Conservation (phyloP, 768 basidiomycete genomes). For the Mycena pura region DNA sequence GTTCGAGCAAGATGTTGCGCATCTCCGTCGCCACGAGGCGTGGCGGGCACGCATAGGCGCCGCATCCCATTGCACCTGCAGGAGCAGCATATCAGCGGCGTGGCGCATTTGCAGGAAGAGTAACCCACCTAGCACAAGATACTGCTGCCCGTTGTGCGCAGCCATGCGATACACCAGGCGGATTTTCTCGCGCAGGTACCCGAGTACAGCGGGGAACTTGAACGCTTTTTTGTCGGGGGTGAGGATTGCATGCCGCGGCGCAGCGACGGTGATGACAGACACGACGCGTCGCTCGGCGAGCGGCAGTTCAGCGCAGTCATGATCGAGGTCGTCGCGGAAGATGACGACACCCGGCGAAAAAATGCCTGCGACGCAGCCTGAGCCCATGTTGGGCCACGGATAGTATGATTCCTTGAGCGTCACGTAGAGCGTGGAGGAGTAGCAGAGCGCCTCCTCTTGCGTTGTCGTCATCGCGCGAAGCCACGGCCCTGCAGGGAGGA, state of each 20-base stretch:
- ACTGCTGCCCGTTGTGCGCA: slow-evolving; percentile 41
- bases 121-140: slow-evolving; percentile 46
- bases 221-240: slow-evolving; percentile 34
- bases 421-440: slow-evolving; percentile 51
- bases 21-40: slow-evolving; percentile 48
- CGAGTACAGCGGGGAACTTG: slow-evolving; percentile 33
- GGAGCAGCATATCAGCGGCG: not conserved
- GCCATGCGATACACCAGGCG: slow-evolving; percentile 52
- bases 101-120: not conserved
- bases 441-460: slow-evolving; percentile 56
- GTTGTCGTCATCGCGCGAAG: slow-evolving; percentile 10
- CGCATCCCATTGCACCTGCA: slow-evolving; percentile 53
- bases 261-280: slow-evolving; percentile 55
- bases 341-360: slow-evolving; percentile 54
- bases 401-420: slow-evolving; percentile 49
- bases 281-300: slow-evolving; percentile 42
- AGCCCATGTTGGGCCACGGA: slow-evolving; percentile 55
- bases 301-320: slow-evolving; percentile 45
- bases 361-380: slow-evolving; percentile 45
- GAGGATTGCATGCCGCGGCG: slow-evolving; percentile 42
- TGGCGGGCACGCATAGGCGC: slow-evolving; percentile 50
- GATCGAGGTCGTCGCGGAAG: slow-evolving; percentile 54
- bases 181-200: slow-evolving; percentile 51
- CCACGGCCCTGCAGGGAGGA: slow-evolving; percentile 26
- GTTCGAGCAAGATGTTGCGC: slow-evolving; percentile 46